These are phyloP conservation scores for Oxytropis ochrocephala DNA, from an alignment of 306 rosid genomes.

Conservation along the genomic window DNA sequence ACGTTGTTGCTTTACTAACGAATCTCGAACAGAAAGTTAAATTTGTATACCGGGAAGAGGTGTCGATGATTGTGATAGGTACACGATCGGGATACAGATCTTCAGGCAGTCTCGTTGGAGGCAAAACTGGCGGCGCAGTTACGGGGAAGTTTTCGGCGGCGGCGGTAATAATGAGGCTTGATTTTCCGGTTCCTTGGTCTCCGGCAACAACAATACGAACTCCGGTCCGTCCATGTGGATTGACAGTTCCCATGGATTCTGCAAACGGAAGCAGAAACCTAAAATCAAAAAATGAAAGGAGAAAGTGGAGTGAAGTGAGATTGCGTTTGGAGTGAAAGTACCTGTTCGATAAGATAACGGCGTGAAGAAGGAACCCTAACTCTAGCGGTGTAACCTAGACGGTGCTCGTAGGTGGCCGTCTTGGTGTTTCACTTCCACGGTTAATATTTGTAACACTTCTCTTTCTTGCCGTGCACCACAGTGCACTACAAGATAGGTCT, in stretches of 20 bases:
- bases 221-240: slow-evolving; percentile 45
- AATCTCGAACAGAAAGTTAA: neutral
- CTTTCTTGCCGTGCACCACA: slow-evolving; percentile 8
- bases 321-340: neutral
- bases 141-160: slow-evolving; percentile 73
- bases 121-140: slow-evolving; percentile 72
- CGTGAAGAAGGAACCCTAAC: slow-evolving; percentile 14
- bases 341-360: neutral
- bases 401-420: slow-evolving; percentile 8
- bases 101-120: slow-evolving; percentile 79
- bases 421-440: neutral
- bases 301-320: neutral
- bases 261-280: neutral
- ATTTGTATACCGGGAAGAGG: slow-evolving; percentile 68
- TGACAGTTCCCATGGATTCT: slow-evolving; percentile 49
- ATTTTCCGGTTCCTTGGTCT: slow-evolving; percentile 83
- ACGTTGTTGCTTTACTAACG: neutral
- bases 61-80: slow-evolving; percentile 82
- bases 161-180: slow-evolving; percentile 85
- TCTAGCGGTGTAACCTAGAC: neutral
- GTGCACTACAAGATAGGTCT: neutral
- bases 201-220: slow-evolving; percentile 95
- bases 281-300: neutral
- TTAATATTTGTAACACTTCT: neutral
- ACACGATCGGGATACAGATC: slow-evolving; percentile 90